These are phyloP conservation scores for Penicillium silybi DNA, from an alignment of 495 filamentous ascomycete genomes.

Conservation along the genomic window DNA sequence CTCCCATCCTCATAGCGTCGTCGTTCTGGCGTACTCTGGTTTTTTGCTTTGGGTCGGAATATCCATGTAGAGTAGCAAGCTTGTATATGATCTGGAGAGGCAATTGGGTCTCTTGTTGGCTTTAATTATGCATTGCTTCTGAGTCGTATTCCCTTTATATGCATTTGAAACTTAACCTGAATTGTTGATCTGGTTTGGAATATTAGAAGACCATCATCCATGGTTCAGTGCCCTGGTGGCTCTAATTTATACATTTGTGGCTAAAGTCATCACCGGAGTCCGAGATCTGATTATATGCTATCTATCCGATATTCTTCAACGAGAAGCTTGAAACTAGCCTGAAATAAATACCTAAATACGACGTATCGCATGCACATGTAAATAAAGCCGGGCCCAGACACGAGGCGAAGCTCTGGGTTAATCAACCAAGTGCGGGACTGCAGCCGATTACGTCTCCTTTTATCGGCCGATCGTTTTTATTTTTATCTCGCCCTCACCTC, in stretches of 20 bases:
- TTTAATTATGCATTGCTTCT: not conserved
- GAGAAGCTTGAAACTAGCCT: not conserved
- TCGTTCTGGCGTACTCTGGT: slow-evolving; percentile 9
- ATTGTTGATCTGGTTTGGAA: not conserved
- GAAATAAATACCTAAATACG: not conserved
- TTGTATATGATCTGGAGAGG: slow-evolving; percentile 15
- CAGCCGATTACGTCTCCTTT: slow-evolving; percentile 2
- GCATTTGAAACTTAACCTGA: not conserved
- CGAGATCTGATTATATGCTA: not conserved
- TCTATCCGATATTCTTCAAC: not conserved
- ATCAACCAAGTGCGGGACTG: not conserved
- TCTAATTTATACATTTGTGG: not conserved
- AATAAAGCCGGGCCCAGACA: not conserved
- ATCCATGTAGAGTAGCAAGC: slow-evolving; percentile 24
- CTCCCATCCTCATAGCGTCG: slow-evolving; percentile 21
- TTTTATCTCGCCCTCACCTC: not conserved
- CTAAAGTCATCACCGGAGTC: not conserved
- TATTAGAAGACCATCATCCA: not conserved
- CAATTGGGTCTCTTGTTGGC: not conserved
- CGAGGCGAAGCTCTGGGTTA: not conserved
- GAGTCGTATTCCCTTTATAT: not conserved
- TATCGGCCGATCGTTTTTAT: not conserved
- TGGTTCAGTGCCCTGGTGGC: not conserved
- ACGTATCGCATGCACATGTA: not conserved
- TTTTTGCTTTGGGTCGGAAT: slow-evolving; percentile 7